Percentiles rank a stretch among this genome's conserved stretches.
These are phyloP conservation scores for Syzygium syzygioides DNA, from an alignment of 441 rosid genomes.

Conservation along the genomic window DNA sequence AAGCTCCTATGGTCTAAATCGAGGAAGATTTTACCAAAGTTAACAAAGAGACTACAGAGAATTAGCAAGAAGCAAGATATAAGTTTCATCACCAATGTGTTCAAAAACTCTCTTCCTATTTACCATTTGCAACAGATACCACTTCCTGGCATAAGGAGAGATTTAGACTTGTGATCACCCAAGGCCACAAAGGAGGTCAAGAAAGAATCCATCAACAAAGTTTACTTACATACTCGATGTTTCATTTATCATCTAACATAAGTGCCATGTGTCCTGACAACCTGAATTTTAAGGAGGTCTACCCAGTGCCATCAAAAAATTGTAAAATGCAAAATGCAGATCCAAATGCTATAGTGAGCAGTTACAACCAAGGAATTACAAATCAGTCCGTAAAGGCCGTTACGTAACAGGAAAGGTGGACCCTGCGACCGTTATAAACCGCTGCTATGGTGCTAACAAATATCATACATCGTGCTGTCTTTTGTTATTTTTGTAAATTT, in stretches of 20 bases:
- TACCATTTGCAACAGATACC: neutral
- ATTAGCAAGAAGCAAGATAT: neutral
- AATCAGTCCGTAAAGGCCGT: neutral
- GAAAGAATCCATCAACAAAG: neutral
- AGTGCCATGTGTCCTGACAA: neutral
- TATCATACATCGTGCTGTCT: neutral
- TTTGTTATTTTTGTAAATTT: neutral
- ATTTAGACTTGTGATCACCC: neutral
- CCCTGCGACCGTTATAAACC: neutral
- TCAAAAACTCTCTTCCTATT: neutral
- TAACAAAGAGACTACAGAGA: neutral
- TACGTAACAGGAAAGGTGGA: neutral
- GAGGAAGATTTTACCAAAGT: neutral
- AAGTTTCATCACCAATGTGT: neutral
- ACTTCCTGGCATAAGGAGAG: neutral
- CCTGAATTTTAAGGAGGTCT: neutral
- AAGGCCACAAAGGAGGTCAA: neutral
- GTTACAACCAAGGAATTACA: neutral
- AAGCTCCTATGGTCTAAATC: neutral
- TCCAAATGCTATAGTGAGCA: neutral
- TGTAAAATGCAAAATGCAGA: neutral
- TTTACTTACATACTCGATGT: neutral
- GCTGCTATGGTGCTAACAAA: neutral
- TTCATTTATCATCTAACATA: neutral
- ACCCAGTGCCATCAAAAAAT: neutral